Percentiles rank a stretch among this genome's conserved stretches.
These are phyloP conservation scores for Paracamarosporium sp. DNA, from an alignment of 2,329 filamentous ascomycete genomes.

Conservation along the genomic window DNA sequence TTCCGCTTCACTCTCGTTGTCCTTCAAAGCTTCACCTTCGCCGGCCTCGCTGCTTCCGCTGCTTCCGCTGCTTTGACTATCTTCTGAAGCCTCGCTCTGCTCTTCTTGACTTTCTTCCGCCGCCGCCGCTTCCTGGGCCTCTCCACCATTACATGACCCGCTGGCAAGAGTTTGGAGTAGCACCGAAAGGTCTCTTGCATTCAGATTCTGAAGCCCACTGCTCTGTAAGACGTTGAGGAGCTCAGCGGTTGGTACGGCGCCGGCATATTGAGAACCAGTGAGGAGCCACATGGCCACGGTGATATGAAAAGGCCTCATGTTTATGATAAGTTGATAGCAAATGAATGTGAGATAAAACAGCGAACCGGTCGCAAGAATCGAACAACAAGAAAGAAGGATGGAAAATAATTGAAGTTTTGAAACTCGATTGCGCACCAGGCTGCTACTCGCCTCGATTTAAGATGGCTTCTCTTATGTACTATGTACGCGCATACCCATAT, in stretches of 20 bases:
- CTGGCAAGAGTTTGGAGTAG: neutral
- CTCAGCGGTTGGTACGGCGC: neutral
- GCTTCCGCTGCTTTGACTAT: neutral
- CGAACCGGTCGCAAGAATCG: constrained; percentile 2
- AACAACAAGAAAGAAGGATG: neutral
- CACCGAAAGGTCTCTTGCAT: neutral
- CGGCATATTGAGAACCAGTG: neutral
- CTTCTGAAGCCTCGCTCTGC: neutral
- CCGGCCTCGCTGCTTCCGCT: neutral
- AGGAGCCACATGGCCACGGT: neutral
- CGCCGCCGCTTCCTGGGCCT: neutral
- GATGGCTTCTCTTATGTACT: neutral
- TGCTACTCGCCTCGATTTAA: neutral
- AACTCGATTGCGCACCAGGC: neutral
- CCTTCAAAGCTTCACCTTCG: neutral
- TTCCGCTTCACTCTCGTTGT: neutral
- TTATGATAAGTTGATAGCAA: neutral
- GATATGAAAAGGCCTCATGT: neutral
- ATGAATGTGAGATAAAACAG: neutral
- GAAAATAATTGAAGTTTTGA: neutral
- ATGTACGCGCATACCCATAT: neutral
- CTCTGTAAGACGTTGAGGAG: neutral
- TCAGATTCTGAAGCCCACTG: neutral
- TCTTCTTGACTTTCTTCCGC: constrained; percentile 1
- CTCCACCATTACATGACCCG: neutral